Evolutionary conservation across 2,329 filamentous ascomycete species (phyloP).

Genomic region (Botryotinia calthae): DNA sequence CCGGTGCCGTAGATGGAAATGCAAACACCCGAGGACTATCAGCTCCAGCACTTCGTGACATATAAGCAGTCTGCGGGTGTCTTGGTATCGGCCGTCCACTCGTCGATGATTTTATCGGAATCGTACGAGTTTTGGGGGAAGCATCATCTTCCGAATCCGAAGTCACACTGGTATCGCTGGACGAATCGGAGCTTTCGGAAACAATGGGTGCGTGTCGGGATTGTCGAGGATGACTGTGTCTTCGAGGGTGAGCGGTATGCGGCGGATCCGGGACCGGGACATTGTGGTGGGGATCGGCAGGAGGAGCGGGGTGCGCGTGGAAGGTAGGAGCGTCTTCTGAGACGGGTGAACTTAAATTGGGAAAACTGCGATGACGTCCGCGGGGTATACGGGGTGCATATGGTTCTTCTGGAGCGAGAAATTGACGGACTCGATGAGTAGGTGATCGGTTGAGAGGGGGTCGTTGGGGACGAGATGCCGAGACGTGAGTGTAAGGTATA

Average conservation of each 20-base stretch:
- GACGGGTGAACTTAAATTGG: slow-evolving; percentile 34
- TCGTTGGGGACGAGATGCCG: slow-evolving; percentile 27
- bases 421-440: slow-evolving; percentile 40
- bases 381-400: slow-evolving; percentile 30
- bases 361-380: slow-evolving; percentile 33
- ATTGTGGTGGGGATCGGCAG: background rate
- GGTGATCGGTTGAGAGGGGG: slow-evolving; percentile 36
- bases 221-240: slow-evolving; percentile 50
- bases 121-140: slow-evolving; percentile 11
- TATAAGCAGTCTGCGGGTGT: slow-evolving; percentile 3
- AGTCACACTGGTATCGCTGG: background rate
- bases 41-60: background rate
- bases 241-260: slow-evolving; percentile 36
- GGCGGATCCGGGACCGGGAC: background rate
- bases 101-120: background rate
- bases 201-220: slow-evolving; percentile 13
- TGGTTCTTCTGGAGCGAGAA: slow-evolving; percentile 44
- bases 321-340: slow-evolving; percentile 26
- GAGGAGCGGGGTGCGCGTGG: slow-evolving; percentile 24
- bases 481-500: slow-evolving; percentile 29
- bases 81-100: background rate
- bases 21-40: background rate
- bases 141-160: slow-evolving; percentile 19
- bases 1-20: slow-evolving; percentile 3
- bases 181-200: slow-evolving; percentile 7